A percentile compares a stretch with the other conserved stretches of the same genome.
These are phyloP conservation scores for Aspergillus baeticus DNA, from an alignment of 495 filamentous ascomycete species.

Conservation along the genomic window DNA sequence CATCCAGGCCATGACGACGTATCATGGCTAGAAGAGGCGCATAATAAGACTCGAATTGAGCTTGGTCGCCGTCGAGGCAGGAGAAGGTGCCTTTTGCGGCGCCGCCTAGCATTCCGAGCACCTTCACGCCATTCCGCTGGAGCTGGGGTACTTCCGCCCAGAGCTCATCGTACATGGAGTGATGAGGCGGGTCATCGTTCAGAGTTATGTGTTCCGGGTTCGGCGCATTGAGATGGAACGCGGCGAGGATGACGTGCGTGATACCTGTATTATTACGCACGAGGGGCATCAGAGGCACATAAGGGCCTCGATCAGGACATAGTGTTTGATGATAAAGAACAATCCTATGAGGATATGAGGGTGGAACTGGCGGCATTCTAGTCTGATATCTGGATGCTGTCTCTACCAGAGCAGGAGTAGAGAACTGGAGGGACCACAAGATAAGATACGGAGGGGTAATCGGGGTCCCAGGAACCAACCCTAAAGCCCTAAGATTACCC, in stretches of 20 bases:
- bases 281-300: constrained; percentile 71
- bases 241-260: constrained; percentile 76
- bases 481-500: neutral
- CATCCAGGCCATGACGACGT: constrained; percentile 56
- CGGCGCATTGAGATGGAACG: constrained; percentile 71
- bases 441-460: neutral
- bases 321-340: constrained; percentile 76
- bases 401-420: neutral
- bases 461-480: neutral
- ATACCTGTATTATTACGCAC: constrained; percentile 56
- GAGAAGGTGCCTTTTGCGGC: constrained; percentile 68
- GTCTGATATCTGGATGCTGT: neutral
- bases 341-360: constrained; percentile 39
- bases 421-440: neutral
- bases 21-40: constrained; percentile 60
- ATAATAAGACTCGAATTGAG: constrained; percentile 67
- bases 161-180: constrained; percentile 55
- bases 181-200: constrained; percentile 68
- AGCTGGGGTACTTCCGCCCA: constrained; percentile 71
- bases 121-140: constrained; percentile 62
- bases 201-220: constrained; percentile 59
- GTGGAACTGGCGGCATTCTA: constrained; percentile 35
- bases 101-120: constrained; percentile 82
- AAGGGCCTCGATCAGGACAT: constrained; percentile 48
- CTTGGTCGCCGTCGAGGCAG: constrained; percentile 58